Base-by-base conservation (phyloP, 2,329 filamentous ascomycete genomes). In the Dothistroma septosporum region DNA sequence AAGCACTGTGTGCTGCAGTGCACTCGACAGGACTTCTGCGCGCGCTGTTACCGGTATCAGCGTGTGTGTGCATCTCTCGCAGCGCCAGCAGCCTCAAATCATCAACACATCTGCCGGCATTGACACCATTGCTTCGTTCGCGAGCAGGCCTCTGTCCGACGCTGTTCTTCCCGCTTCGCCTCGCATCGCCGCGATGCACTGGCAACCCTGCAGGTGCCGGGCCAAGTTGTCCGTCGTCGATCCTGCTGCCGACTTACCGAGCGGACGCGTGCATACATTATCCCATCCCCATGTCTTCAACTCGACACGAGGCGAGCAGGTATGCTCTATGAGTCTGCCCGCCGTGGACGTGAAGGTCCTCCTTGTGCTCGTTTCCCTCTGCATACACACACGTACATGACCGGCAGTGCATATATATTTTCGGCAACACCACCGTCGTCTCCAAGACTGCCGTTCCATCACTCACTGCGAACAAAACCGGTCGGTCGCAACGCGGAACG, bases 141-240 rank as follows among this genome's bases (percentile, higher is more conserved):
- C 41, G 41, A 44, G 41, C 41, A 44, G 41, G 41, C 41, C 41
- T 44, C n/a, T 8, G 14, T n/a, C 5, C 12, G 10, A 8, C 41
- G 41, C 22, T 16, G 47, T 28, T 31, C 47, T 11, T 50, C 22
- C 47, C 47, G 47, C 47, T n/a, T 24, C 47, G 47, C 47, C 47
- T 50, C 47, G 47, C 47, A 19, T 50, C 47, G 47, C 21, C 22
- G 19, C 47, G 16, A 50, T 50, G 47, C 19, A 7, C 24, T 14
- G 5, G 10, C 21, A 50, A 28, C 47, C 47, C 28, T 50, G 47
- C 46, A 11, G 19, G 41, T 50, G 47, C 46, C 32, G 19, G 41
- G 53, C 53, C 53, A 55, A 46, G 53, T 24, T n/a, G 53, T 46
- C 37, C 53, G 35, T 37, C 28, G 53, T 46, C 53, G 53, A 55